Evolutionary conservation across 1,139 yeast species (phyloP), one percentile per base, ranked within the genome.

Genomic region (Yamadazyma diddensiae): DNA sequence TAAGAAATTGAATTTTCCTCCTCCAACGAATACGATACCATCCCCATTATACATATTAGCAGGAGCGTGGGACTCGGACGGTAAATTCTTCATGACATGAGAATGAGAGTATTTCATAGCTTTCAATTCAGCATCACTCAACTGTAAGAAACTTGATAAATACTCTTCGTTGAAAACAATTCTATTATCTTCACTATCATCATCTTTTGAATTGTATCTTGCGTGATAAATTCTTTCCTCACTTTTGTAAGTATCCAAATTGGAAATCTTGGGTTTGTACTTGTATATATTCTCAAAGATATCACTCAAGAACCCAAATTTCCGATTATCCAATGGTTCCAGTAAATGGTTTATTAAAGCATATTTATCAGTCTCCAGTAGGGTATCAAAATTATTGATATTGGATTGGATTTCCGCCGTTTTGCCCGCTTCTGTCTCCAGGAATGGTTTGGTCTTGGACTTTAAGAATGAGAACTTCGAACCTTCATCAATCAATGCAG

Each of bases 1-100:
- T 42, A 83, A 61, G 71, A 94, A 81, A 50, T 83, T 81, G 61
- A 79, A 83, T 44, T 71, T 73, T 2, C 90, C 92, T 3, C 50
- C 50, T 12, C 49, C 50, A 6, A 45, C 50, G 48, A 77, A 81
- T 2, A 85, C 95, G 24, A 85, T 77, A 18, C 95, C 95, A 38
- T 77, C 68, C 1, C 90, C 90, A n/a, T 59, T 50, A 50, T 76
- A 79, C 8, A 74, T 49, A 2, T 66, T 59, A 19, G 59, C 54
- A 1, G 87, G 82, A 7, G 39, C 37, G 6, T 49, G 40, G 0
- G 61, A 53, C 4, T 21, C 14, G 11, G 31, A 34, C 2, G 83
- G 82, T 17, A 82, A 53, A 17, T 62, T 57, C 2, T 63, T 61
- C 19, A 81, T 74, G 23, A 77, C 80, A 25, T 56, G 52, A 8